Evolutionary conservation across 2,329 filamentous ascomycete genomes (phyloP), one percentile per base, ranked within the genome.

Genomic region (Mycocentrospora acerina): DNA sequence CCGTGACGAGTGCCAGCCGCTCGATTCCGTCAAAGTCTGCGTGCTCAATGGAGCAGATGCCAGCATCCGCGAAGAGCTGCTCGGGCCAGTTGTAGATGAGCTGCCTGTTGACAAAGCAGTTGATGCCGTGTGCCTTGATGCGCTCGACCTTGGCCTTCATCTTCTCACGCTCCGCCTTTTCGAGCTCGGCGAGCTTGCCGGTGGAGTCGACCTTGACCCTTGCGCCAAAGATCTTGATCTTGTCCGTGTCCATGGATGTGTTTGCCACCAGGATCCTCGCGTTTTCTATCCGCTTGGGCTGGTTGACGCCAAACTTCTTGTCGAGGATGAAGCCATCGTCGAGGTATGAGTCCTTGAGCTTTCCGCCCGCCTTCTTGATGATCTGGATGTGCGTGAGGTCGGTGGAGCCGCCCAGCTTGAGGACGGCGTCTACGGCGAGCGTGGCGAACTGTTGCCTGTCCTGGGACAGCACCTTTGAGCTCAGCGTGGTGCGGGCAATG

Each of bases 11-110:
- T 8, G 93, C 91, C 57, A 98, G 72, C 29, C 93, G 82, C 77
- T 98, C 93, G 53, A 98, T 94, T 51, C 93, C 93, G 66, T 98
- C 93, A 64, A 98, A 98, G 73, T 98, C 93, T 53, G 93, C 93
- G 69, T 98, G 93, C 75, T 98, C 93, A 57, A 98, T 98, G 18
- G 90, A 95, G 78, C 95, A 88, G 71, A 98, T 97, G 47, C 93
- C 93, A 7, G 90, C 91, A 68, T 98, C 93, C 24, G 91, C 90
- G 65, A 98, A 98, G 31, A 98, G 85, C 73, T 98, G 93, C 72
- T 98, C 93, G 5, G 93, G 93, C 93, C 93, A 98, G 79, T 98
- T 98, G 80, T 98, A 98, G 74, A 98, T 98, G 50, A 98, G 82
- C 71, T 98, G 93, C 57, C 93, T 80, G 80, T 98, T 98, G 71